Percentiles rank a stretch among this genome's conserved stretches.
Evolutionary conservation across 768 basidiomycete species (phyloP).

Genomic region (Clathrus columnatus): DNA sequence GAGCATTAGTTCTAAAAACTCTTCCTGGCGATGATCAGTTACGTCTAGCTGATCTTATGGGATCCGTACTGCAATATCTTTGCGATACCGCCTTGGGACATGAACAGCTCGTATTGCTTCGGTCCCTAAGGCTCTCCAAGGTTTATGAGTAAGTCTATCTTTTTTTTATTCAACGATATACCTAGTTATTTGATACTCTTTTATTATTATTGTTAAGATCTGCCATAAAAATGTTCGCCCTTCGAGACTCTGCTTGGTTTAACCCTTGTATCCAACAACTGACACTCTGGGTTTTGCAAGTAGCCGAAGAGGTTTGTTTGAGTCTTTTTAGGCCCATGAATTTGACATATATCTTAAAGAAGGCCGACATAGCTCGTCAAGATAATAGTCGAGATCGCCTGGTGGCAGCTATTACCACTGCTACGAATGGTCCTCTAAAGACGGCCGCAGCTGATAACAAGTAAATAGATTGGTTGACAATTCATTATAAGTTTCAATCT

Average conservation of each 20-base stretch:
- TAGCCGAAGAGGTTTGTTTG: slow-evolving; percentile 1
- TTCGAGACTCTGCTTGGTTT: slow-evolving; percentile 8
- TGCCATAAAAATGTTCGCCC: slow-evolving; percentile 5
- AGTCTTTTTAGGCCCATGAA: not conserved
- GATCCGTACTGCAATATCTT: slow-evolving; percentile 6
- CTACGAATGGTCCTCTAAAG: slow-evolving; percentile 8
- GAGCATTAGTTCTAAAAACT: not conserved
- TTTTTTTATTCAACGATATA: not conserved
- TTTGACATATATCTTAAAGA: not conserved
- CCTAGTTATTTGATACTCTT: not conserved
- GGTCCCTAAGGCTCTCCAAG: slow-evolving; percentile 5
- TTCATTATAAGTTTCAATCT: too few relatives aligned
- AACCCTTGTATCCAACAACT: slow-evolving; percentile 7
- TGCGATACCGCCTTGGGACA: slow-evolving; percentile 1
- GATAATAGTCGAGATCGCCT: slow-evolving; percentile 8
- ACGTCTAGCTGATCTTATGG: slow-evolving; percentile 10
- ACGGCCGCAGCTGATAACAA: slow-evolving; percentile 6
- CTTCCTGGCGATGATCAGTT: slow-evolving; percentile 1
- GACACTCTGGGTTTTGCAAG: slow-evolving; percentile 1
- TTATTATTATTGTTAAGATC: not conserved
- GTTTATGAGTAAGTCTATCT: slow-evolving; percentile 5
- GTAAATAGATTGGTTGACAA: too few relatives aligned
- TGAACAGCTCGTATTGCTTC: not conserved
- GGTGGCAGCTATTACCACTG: slow-evolving; percentile 8
- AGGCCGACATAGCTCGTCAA: slow-evolving; percentile 7